phyloP scores from a whole-genome alignment of 2,329 filamentous ascomycete species.

The Cordyceps cateniannulata region DNA sequence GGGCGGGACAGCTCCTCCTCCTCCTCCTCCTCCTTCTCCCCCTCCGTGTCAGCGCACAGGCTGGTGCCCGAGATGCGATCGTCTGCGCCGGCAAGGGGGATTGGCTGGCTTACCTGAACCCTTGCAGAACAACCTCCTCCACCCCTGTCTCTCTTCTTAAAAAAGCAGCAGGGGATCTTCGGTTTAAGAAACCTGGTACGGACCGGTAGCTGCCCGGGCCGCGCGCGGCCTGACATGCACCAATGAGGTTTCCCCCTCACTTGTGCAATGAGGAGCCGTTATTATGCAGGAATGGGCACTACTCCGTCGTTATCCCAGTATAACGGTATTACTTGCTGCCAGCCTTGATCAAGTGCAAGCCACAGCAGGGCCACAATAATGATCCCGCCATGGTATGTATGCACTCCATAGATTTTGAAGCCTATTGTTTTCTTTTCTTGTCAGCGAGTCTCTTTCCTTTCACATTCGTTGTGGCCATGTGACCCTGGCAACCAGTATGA shows the following conservation, averaged over 20 bases:
- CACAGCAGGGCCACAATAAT: no score
- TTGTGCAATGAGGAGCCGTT: neutral
- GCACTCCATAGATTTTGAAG: no score
- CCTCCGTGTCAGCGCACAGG: neutral
- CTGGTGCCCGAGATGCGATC: constrained; percentile 6
- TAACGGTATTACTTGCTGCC: neutral
- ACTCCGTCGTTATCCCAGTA: neutral
- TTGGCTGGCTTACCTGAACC: neutral
- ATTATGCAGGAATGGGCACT: neutral
- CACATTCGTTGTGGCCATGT: neutral
- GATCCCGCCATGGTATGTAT: no score
- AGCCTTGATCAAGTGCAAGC: no score
- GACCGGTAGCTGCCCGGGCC: neutral
- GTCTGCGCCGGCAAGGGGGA: neutral
- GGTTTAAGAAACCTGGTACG: neutral
- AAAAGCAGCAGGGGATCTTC: neutral
- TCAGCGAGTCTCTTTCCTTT: neutral
- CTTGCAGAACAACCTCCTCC: no score
- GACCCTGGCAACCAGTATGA: neutral
- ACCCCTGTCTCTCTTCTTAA: no score
- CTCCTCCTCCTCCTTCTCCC: neutral
- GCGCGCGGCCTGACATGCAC: neutral
- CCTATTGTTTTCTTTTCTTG: neutral
- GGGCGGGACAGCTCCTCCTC: no score
- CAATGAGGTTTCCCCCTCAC: neutral